Evolutionary conservation across 2,329 filamentous ascomycete genomes (phyloP).

Genomic region (Penicillium sp.): DNA sequence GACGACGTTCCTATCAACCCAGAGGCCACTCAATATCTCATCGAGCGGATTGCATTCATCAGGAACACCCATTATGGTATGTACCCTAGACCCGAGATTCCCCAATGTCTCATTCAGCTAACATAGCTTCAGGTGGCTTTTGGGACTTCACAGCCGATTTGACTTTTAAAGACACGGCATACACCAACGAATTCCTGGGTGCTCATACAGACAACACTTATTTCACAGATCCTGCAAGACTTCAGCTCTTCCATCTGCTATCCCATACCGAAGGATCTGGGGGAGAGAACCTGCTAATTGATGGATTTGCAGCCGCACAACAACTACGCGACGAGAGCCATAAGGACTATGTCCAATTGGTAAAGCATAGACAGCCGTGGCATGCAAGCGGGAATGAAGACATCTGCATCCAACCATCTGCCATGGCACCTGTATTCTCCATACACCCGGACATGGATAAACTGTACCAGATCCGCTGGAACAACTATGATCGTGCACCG

Average conservation of each 20-base stretch:
- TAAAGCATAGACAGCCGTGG: constrained; percentile 53
- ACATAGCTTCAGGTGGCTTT: constrained; percentile 47
- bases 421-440: constrained; percentile 63
- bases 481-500: constrained; percentile 75
- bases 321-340: constrained; percentile 50
- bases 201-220: constrained; percentile 94
- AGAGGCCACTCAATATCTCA: constrained; percentile 61
- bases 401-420: constrained; percentile 66
- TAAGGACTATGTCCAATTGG: constrained; percentile 51
- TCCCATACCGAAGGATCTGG: constrained; percentile 61
- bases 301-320: constrained; percentile 67
- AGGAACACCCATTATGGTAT: constrained; percentile 82
- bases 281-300: constrained; percentile 72
- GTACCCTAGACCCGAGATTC: not conserved
- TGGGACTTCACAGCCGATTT: constrained; percentile 87
- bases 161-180: constrained; percentile 79
- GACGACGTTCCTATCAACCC: constrained; percentile 60
- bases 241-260: constrained; percentile 87
- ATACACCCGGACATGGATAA: constrained; percentile 40
- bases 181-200: constrained; percentile 72
- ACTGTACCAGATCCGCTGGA: constrained; percentile 72
- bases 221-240: constrained; percentile 80
- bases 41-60: constrained; percentile 77
- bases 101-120: not conserved
- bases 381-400: constrained; percentile 84